Evolutionary conservation across 306 rosid species (phyloP).

Genomic region (Cyclanthera cordifolia): DNA sequence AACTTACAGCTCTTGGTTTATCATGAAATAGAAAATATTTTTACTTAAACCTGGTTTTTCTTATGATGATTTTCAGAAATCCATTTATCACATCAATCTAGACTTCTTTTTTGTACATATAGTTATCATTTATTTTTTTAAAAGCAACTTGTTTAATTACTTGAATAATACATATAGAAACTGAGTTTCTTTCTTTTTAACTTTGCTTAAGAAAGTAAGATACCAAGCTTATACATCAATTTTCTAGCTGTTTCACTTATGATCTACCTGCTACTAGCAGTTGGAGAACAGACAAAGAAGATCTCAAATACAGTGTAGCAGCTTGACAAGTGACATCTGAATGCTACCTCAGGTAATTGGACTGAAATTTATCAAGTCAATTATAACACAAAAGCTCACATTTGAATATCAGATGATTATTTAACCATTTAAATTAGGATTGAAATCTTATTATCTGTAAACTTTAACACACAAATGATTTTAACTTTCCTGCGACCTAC

Average conservation of each 20-base stretch:
- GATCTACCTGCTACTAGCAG: neutral
- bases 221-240: neutral
- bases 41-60: neutral
- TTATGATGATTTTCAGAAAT: neutral
- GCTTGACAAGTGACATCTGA: neutral
- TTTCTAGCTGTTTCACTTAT: conserved; percentile 1
- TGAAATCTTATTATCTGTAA: neutral
- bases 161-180: neutral
- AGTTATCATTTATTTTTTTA: neutral
- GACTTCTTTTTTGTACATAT: neutral
- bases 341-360: neutral
- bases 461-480: neutral
- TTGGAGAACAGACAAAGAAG: neutral
- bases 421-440: neutral
- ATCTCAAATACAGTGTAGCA: neutral
- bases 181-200: neutral
- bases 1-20: neutral
- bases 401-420: neutral
- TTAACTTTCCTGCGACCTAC: neutral
- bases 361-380: neutral
- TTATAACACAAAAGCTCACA: neutral
- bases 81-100: neutral
- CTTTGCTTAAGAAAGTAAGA: conserved; percentile 2
- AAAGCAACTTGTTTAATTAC: neutral
- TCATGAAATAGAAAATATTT: neutral